A percentile compares a stretch with the other conserved stretches of the same genome.
Conservation (phyloP, 2,329 filamentous ascomycete species). For the Sporothrix euskadiensis region DNA sequence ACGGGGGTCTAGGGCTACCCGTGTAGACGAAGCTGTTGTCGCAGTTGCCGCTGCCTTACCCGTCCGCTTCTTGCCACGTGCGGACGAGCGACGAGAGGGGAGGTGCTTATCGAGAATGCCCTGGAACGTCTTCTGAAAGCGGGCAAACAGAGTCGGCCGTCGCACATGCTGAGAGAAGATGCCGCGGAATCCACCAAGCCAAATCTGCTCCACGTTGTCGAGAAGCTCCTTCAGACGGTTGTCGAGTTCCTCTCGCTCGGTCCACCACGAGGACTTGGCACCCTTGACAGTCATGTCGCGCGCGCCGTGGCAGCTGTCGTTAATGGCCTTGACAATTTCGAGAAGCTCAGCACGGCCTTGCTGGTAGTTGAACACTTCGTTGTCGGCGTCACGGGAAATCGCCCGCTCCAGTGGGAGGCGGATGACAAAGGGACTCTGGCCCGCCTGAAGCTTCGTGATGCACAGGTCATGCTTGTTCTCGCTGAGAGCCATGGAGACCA, state of each 20-base stretch:
- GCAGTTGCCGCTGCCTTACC: slow-evolving; percentile 38
- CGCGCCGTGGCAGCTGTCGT: slow-evolving; percentile 74
- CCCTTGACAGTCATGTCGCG: slow-evolving; percentile 72
- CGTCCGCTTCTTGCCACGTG: slow-evolving; percentile 51
- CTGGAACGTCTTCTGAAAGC: slow-evolving; percentile 77
- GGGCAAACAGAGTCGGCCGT: slow-evolving; percentile 64
- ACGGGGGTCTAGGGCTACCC: slow-evolving; percentile 55
- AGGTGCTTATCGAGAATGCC: slow-evolving; percentile 79
- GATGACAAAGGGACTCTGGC: slow-evolving; percentile 78
- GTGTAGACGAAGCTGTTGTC: slow-evolving; percentile 32
- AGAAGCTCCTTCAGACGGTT: slow-evolving; percentile 73
- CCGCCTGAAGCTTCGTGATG: slow-evolving; percentile 78
- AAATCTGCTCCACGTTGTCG: slow-evolving; percentile 83
- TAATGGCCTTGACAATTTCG: slow-evolving; percentile 79
- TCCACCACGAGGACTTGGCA: slow-evolving; percentile 86
- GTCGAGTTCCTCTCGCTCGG: slow-evolving; percentile 78
- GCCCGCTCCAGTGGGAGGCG: slow-evolving; percentile 82
- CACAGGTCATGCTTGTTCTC: slow-evolving; percentile 82
- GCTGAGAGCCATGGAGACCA: slow-evolving; percentile 80
- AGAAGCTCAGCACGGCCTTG: slow-evolving; percentile 76
- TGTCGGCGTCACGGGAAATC: slow-evolving; percentile 67
- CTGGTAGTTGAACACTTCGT: slow-evolving; percentile 77
- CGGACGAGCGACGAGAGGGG: slow-evolving; percentile 70
- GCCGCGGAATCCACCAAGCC: slow-evolving; percentile 92
- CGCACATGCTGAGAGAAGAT: slow-evolving; percentile 78